Percentiles rank a stretch among this genome's conserved stretches.
Evolutionary conservation across 805 yeast species (phyloP).

Genomic region (Metschnikowia similis): DNA sequence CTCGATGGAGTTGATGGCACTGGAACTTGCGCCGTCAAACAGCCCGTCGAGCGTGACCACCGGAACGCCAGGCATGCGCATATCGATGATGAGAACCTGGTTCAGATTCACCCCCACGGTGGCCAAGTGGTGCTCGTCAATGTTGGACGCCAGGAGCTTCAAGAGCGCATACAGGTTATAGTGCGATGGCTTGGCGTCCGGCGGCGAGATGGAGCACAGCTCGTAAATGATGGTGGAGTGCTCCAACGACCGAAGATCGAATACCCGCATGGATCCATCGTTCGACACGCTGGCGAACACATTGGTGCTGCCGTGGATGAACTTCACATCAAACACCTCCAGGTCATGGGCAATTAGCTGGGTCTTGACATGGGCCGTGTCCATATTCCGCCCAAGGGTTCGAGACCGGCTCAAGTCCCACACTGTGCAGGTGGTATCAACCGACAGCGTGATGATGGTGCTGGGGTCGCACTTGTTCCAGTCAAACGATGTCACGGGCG

Average conservation of each 20-base stretch:
- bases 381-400: conserved; percentile 15
- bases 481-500: conserved; percentile 92
- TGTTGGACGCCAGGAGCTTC: conserved; percentile 70
- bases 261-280: conserved; percentile 91
- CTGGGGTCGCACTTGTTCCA: conserved; percentile 78
- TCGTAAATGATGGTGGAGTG: conserved; percentile 95
- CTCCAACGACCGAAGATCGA: conserved; percentile 83
- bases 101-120: conserved; percentile 71
- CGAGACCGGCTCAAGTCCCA: conserved; percentile 68
- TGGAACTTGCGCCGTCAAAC: conserved; percentile 45
- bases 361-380: conserved; percentile 71
- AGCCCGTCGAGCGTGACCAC: conserved; percentile 60
- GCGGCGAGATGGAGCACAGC: conserved; percentile 30
- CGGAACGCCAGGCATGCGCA: conserved; percentile 86
- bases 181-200: conserved; percentile 1
- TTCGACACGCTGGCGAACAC: conserved; percentile 91
- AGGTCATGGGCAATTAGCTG: conserved; percentile 95
- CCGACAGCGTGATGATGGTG: conserved; percentile 74
- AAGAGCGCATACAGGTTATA: conserved; percentile 55
- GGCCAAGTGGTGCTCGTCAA: conserved; percentile 80
- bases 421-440: conserved; percentile 94
- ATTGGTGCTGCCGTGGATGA: conserved; percentile 66
- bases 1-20: conserved; percentile 63
- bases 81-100: conserved; percentile 67
- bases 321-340: conserved; percentile 90